These are phyloP conservation scores for Kokia cookei DNA, from an alignment of 441 rosid genomes.

Conservation along the genomic window DNA sequence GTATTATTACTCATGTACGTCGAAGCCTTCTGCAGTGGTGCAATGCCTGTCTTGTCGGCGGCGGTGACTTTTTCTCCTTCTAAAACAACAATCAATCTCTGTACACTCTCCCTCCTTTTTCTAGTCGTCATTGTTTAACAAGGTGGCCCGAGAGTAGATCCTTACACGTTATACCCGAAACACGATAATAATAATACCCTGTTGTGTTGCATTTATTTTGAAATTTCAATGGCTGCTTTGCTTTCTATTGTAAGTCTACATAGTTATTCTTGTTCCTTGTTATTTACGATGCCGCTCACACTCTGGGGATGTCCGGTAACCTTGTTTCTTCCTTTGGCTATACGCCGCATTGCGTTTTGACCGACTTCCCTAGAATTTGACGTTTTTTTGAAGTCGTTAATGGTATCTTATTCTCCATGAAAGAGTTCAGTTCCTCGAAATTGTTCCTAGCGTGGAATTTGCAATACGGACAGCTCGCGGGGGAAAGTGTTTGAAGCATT, in stretches of 20 bases:
- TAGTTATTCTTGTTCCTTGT: background rate
- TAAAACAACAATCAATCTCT: constrained; percentile 25
- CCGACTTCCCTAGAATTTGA: background rate
- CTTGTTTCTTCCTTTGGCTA: background rate
- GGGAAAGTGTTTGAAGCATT: background rate
- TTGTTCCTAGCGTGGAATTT: background rate
- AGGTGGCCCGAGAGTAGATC: too few relatives aligned
- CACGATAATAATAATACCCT: background rate
- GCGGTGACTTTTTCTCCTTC: constrained; percentile 24
- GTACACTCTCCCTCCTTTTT: constrained; percentile 22
- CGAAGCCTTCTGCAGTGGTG: constrained; percentile 23
- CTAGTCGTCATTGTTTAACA: constrained; percentile 5
- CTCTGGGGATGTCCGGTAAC: background rate
- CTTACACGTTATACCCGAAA: too few relatives aligned
- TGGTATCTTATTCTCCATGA: background rate
- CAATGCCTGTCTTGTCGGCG: constrained; percentile 11
- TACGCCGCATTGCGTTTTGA: background rate
- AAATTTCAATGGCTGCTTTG: background rate
- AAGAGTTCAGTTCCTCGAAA: background rate
- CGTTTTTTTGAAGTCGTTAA: background rate
- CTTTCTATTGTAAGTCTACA: background rate
- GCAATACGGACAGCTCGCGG: background rate
- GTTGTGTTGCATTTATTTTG: background rate
- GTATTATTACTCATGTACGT: constrained; percentile 12
- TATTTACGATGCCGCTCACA: background rate